phyloP scores from a whole-genome alignment of 1,284 basidiomycete genomes.

The Ustilago tritici region DNA sequence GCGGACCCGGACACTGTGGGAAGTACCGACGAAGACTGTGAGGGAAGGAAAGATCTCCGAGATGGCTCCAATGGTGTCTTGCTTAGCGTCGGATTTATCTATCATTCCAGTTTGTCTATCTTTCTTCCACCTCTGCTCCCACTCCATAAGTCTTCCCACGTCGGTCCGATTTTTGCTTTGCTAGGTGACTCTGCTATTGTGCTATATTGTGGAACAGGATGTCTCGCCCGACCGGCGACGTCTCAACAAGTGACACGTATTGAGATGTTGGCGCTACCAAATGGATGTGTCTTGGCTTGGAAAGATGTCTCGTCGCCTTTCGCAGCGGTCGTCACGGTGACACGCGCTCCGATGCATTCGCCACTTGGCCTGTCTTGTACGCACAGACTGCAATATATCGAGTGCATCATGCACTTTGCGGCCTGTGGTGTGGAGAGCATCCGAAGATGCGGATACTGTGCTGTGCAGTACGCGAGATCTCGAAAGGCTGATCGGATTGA shows the following conservation, averaged over 20 bases:
- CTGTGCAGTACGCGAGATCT: no score
- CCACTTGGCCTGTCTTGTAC: conserved; percentile 5
- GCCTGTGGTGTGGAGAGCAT: conserved; percentile 6
- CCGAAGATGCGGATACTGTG: not conserved
- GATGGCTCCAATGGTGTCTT: conserved; percentile 7
- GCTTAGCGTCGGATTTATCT: conserved; percentile 7
- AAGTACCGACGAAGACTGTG: not conserved
- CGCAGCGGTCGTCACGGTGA: not conserved
- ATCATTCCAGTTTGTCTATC: not conserved
- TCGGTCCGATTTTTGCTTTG: not conserved
- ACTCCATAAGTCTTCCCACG: not conserved
- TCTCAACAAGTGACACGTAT: not conserved
- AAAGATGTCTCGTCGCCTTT: not conserved
- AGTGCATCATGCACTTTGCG: not conserved
- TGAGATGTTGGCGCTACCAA: not conserved
- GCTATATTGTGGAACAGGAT: not conserved
- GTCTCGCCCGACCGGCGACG: not conserved
- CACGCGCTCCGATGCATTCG: conserved; percentile 16
- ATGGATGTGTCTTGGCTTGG: not conserved
- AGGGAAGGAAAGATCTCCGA: not conserved
- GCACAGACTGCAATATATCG: not conserved
- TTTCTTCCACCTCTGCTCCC: not conserved
- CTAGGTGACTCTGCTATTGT: not conserved
- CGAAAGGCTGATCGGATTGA: not conserved
- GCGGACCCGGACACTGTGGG: not conserved